Conservation (phyloP, 1,284 basidiomycete species). For the Rhodotorula mucilaginosa region DNA sequence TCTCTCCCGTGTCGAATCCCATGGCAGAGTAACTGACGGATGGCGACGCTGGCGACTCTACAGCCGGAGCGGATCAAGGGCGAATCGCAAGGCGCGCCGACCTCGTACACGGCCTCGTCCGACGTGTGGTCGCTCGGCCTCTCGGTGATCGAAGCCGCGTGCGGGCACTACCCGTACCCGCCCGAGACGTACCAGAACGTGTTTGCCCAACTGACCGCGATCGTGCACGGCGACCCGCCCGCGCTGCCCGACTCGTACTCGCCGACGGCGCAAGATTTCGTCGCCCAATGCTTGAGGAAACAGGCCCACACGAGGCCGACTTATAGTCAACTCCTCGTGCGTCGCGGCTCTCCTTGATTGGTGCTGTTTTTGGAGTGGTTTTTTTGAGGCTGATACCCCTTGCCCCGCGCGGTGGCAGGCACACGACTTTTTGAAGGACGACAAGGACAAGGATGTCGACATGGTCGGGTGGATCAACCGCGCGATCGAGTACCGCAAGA, state of each 20-base stretch:
- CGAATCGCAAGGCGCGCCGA: constrained; percentile 78
- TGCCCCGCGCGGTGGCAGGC: constrained; percentile 33
- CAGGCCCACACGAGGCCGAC: constrained; percentile 73
- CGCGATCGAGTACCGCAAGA: constrained; percentile 54
- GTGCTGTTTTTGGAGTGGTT: too few relatives aligned
- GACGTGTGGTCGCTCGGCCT: constrained; percentile 99
- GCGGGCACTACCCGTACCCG: constrained; percentile 93
- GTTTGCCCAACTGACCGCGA: constrained; percentile 91
- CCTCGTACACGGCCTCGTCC: constrained; percentile 92
- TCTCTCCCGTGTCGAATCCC: too few relatives aligned
- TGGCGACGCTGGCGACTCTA: too few relatives aligned
- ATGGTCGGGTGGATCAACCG: constrained; percentile 66
- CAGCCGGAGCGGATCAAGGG: constrained; percentile 96
- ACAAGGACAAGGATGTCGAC: constrained; percentile 46
- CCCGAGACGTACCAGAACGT: constrained; percentile 98
- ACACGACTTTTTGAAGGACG: constrained; percentile 66
- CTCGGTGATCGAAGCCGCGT: constrained; percentile 86
- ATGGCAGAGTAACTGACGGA: not conserved
- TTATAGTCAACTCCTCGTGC: constrained; percentile 75
- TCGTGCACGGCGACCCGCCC: constrained; percentile 91
- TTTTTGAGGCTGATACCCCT: too few relatives aligned
- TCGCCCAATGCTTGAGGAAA: constrained; percentile 63
- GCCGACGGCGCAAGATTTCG: constrained; percentile 52
- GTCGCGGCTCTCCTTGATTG: constrained; percentile 42
- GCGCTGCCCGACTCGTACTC: constrained; percentile 58